Evolutionary conservation across 495 filamentous ascomycete genomes (phyloP).

Genomic region (Melanomma pulvis-pyrius): DNA sequence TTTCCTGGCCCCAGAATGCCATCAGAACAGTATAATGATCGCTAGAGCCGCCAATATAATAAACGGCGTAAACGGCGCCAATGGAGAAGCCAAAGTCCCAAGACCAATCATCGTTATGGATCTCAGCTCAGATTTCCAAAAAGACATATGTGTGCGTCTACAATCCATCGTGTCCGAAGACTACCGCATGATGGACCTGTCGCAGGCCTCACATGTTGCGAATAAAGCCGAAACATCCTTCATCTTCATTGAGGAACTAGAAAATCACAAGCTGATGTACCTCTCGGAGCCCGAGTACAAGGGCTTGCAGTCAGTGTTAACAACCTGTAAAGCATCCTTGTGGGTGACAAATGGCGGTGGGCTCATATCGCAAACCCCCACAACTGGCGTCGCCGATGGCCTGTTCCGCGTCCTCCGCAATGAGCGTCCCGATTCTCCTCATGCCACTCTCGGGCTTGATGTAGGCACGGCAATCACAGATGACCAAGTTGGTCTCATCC

Average conservation of each 20-base stretch:
- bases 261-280: background rate
- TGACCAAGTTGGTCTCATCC: slow-evolving; percentile 3
- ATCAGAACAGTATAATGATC: slow-evolving; percentile 4
- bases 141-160: background rate
- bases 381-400: slow-evolving; percentile 7
- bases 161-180: background rate
- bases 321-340: background rate
- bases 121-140: background rate
- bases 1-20: slow-evolving; percentile 5
- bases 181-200: background rate
- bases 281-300: background rate
- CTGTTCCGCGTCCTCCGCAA: slow-evolving; percentile 24
- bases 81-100: background rate
- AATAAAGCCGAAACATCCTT: background rate
- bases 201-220: background rate
- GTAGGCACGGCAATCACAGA: background rate
- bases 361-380: background rate
- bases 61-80: slow-evolving; percentile 1
- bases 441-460: slow-evolving; percentile 8
- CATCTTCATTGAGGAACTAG: slow-evolving; percentile 9
- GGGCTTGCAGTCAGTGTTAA: background rate
- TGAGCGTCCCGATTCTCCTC: slow-evolving; percentile 4
- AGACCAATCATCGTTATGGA: background rate
- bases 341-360: slow-evolving; percentile 24
- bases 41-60: background rate